phyloP scores from a whole-genome alignment of 164 flowering plant genomes.

The Tinospora cordifolia region DNA sequence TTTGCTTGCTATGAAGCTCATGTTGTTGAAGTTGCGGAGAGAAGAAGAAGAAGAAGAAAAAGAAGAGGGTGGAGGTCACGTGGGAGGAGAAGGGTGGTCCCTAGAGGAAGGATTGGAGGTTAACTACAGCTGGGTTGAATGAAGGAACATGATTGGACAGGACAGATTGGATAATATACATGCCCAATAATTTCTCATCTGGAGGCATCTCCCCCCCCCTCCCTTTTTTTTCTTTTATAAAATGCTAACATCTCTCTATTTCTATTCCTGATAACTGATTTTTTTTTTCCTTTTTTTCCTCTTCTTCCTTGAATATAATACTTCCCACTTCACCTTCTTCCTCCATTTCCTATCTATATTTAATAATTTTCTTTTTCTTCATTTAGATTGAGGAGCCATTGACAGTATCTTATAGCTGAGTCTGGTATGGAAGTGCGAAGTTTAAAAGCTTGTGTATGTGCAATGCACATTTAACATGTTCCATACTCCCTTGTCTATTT shows the following conservation, averaged over 20 bases:
- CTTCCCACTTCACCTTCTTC: neutral
- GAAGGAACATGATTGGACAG: constrained; percentile 33
- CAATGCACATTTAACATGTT: neutral
- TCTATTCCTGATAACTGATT: constrained; percentile 36
- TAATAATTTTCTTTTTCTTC: neutral
- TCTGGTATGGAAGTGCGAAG: neutral
- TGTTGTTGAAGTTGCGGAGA: constrained; percentile 9
- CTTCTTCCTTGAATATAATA: neutral
- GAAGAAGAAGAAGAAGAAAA: neutral
- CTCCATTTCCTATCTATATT: neutral
- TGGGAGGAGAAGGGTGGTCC: constrained; percentile 25
- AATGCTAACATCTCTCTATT: constrained; percentile 18
- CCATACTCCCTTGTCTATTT: neutral
- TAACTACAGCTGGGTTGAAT: constrained; percentile 40
- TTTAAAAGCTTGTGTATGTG: neutral
- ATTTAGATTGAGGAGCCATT: neutral
- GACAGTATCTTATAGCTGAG: neutral
- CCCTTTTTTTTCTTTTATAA: constrained; percentile 5
- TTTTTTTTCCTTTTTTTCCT: neutral
- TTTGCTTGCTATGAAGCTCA: constrained; percentile 15
- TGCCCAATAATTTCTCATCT: constrained; percentile 38
- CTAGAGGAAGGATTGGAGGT: constrained; percentile 21
- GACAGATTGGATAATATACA: constrained; percentile 34
- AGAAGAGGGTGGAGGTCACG: constrained; percentile 17
- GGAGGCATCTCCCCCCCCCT: constrained; percentile 31